Conservation (phyloP, 2,329 filamentous ascomycete species). For the Tolypocladium sp. region DNA sequence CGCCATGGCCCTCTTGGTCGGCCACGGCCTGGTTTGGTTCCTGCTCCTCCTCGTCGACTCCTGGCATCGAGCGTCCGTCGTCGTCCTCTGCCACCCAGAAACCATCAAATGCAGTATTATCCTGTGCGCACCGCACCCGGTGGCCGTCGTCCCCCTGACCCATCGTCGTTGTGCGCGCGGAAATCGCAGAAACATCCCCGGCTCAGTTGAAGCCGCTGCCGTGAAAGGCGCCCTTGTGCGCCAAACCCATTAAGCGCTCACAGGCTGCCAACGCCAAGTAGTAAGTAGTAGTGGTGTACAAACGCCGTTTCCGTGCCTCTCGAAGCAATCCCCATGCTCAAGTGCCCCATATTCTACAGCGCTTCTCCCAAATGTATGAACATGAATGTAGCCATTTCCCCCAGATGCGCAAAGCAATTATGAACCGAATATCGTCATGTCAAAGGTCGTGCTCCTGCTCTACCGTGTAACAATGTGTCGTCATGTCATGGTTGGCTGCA, state of each 20-base stretch:
- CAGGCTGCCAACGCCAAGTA: neutral
- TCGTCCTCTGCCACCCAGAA: neutral
- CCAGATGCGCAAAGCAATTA: neutral
- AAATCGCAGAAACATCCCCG: neutral
- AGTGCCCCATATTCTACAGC: neutral
- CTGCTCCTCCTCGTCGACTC: neutral
- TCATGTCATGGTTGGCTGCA: slow-evolving; percentile 5
- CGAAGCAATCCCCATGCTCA: neutral
- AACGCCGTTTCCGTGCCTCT: neutral
- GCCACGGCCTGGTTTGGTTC: neutral
- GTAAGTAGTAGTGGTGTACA: neutral
- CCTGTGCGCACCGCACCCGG: neutral
- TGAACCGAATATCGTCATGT: slow-evolving; percentile 1
- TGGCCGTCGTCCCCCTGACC: neutral
- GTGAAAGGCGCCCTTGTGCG: neutral
- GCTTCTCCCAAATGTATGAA: neutral
- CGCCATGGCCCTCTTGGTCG: neutral
- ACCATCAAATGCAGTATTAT: neutral
- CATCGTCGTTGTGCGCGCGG: neutral
- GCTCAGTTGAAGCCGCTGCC: neutral
- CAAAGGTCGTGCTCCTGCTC: slow-evolving; percentile 2
- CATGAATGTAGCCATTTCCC: neutral
- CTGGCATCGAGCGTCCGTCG: neutral
- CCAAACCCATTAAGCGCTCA: neutral
- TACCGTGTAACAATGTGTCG: slow-evolving; percentile 3